Conservation (phyloP, 1,284 basidiomycete genomes). For the Malassezia obtusa region DNA sequence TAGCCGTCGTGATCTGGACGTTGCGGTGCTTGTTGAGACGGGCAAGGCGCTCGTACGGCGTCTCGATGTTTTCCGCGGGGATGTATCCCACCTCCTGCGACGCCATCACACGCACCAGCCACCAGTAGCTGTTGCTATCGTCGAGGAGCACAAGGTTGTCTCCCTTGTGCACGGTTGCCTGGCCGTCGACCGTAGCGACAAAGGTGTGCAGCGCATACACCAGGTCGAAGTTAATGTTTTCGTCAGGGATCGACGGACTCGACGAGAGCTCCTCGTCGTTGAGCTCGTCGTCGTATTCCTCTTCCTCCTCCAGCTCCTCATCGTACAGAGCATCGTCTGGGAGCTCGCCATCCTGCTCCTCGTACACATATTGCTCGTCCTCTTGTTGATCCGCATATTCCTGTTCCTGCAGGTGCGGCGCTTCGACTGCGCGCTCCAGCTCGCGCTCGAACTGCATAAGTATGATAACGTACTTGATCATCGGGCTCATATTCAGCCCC, state of each 20-base stretch:
- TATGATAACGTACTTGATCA: not conserved
- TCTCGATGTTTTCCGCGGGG: constrained; percentile 97
- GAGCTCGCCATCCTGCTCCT: constrained; percentile 18
- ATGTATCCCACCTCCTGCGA: constrained; percentile 96
- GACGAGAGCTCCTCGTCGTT: constrained; percentile 46
- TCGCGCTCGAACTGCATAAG: constrained; percentile 6
- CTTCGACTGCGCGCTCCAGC: not conserved
- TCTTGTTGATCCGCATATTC: not conserved
- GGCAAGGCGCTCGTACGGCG: constrained; percentile 88
- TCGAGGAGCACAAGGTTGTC: constrained; percentile 46
- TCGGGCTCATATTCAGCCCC: not conserved
- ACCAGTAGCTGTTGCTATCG: constrained; percentile 48
- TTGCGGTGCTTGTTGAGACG: constrained; percentile 95
- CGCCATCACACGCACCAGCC: constrained; percentile 45
- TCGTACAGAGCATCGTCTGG: constrained; percentile 23
- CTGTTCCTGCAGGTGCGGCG: not conserved
- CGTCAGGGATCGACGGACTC: constrained; percentile 46
- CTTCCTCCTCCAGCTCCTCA: constrained; percentile 22
- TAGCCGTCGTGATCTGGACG: constrained; percentile 57
- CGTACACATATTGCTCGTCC: constrained; percentile 12
- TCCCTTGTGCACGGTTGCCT: constrained; percentile 47
- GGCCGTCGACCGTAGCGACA: constrained; percentile 46
- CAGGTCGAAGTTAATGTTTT: constrained; percentile 48
- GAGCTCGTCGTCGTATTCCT: constrained; percentile 34
- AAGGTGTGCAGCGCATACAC: constrained; percentile 48